Percentiles rank a stretch among this genome's conserved stretches.
These are phyloP conservation scores for Zygosaccharomyces bailii DNA, from an alignment of 805 yeast genomes.

Conservation along the genomic window DNA sequence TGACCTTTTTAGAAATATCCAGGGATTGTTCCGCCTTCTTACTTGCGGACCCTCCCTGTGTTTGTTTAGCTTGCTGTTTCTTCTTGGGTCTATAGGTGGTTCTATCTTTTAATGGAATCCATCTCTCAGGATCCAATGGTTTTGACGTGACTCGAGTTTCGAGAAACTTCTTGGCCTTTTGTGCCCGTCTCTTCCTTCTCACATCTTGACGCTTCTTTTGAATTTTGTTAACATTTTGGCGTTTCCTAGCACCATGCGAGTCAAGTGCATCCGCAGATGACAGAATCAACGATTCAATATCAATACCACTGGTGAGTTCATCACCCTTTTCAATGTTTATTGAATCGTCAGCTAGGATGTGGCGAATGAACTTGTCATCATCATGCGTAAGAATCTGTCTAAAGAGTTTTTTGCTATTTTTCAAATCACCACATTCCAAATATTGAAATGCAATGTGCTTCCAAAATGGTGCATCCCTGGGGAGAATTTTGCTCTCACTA, in stretches of 20 bases:
- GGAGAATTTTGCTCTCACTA: constrained; percentile 1
- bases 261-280: constrained; percentile 25
- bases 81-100: constrained; percentile 77
- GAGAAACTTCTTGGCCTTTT: constrained; percentile 24
- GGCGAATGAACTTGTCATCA: constrained; percentile 16
- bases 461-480: constrained; percentile 26
- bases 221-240: constrained; percentile 19
- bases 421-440: constrained; percentile 20
- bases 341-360: constrained; percentile 12
- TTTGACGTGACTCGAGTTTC: constrained; percentile 33
- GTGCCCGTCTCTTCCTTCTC: constrained; percentile 20
- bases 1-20: constrained; percentile 29
- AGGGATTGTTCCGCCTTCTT: constrained; percentile 34
- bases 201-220: constrained; percentile 34
- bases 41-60: constrained; percentile 62
- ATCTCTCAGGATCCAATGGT: constrained; percentile 68
- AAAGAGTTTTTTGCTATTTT: constrained; percentile 20
- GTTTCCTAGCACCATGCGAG: constrained; percentile 5
- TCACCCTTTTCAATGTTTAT: constrained; percentile 18
- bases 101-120: constrained; percentile 88
- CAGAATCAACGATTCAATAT: constrained; percentile 22
- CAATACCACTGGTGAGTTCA: constrained; percentile 22
- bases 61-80: constrained; percentile 46
- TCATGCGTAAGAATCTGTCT: constrained; percentile 10
- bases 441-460: constrained; percentile 30